Evolutionary conservation across 257 asterid species (phyloP).

Genomic region (Rauvolfia tetraphylla): DNA sequence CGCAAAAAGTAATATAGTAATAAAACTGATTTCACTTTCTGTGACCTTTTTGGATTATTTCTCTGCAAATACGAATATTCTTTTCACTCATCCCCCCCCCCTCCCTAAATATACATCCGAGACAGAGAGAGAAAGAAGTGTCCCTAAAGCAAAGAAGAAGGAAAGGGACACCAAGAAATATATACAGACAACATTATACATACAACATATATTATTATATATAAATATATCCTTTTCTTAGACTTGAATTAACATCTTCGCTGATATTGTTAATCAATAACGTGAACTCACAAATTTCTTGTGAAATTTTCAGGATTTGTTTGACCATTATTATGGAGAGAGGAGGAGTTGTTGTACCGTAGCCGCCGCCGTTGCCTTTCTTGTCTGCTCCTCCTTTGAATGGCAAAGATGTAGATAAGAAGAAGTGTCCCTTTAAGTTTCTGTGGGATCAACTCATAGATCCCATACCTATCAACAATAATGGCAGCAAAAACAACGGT

Average conservation of each 20-base stretch:
- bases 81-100: slow-evolving; percentile 13
- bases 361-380: slow-evolving; percentile 8
- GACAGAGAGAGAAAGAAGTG: slow-evolving; percentile 24
- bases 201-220: slow-evolving; percentile 1
- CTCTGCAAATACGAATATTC: slow-evolving; percentile 40
- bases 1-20: not conserved
- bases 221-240: slow-evolving; percentile 11
- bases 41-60: slow-evolving; percentile 21
- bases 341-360: slow-evolving; percentile 17
- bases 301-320: not conserved
- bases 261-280: not conserved
- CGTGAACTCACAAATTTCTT: not conserved
- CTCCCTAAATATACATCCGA: slow-evolving; percentile 7
- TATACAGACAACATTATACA: too few relatives aligned
- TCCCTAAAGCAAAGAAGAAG: slow-evolving; percentile 26
- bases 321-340: slow-evolving; percentile 21
- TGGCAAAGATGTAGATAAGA: slow-evolving; percentile 15
- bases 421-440: slow-evolving; percentile 53
- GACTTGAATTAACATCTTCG: slow-evolving; percentile 6
- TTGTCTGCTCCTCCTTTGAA: not conserved
- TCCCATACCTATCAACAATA: too few relatives aligned
- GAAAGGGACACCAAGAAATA: slow-evolving; percentile 18
- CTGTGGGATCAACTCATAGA: too few relatives aligned
- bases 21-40: not conserved
- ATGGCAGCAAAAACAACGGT: too few relatives aligned